A percentile compares a stretch with the other conserved stretches of the same genome.
phyloP scores from a whole-genome alignment of 129 eudicot species.

The Dittrichia graveolens region DNA sequence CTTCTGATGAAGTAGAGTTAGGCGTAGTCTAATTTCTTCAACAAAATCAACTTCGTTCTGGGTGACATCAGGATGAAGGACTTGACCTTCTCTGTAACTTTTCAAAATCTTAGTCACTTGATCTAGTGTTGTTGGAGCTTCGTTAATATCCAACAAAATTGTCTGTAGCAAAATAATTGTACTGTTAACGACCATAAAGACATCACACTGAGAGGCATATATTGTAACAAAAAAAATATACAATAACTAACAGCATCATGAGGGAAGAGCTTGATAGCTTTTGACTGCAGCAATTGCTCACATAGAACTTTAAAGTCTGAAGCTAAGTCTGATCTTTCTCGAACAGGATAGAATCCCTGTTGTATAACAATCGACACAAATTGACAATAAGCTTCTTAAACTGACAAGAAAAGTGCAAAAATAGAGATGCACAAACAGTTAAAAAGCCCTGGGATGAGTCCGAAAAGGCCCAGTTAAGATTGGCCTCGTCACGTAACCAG shows the following conservation, averaged over 20 bases:
- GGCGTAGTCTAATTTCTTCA: constrained; percentile 37
- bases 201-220: not conserved
- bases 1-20: constrained; percentile 55
- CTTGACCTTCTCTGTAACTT: constrained; percentile 48
- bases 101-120: constrained; percentile 50
- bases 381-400: constrained; percentile 14
- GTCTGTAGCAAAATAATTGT: constrained; percentile 48
- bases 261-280: constrained; percentile 53
- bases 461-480: too few species aligned
- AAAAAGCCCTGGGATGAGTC: not conserved
- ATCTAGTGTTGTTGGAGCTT: constrained; percentile 62
- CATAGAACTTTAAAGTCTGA: constrained; percentile 58
- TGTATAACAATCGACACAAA: constrained; percentile 6
- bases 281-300: constrained; percentile 48
- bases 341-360: constrained; percentile 93
- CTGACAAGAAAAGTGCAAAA: not conserved
- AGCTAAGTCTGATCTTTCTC: constrained; percentile 75
- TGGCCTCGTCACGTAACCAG: not conserved
- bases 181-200: constrained; percentile 10
- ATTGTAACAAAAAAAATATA: not conserved
- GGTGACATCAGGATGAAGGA: constrained; percentile 52
- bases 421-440: not conserved
- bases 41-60: constrained; percentile 46
- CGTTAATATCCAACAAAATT: constrained; percentile 67
- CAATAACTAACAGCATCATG: constrained; percentile 55